Evolutionary conservation across 2,329 filamentous ascomycete species (phyloP).

Genomic region (Fusarium sp.): DNA sequence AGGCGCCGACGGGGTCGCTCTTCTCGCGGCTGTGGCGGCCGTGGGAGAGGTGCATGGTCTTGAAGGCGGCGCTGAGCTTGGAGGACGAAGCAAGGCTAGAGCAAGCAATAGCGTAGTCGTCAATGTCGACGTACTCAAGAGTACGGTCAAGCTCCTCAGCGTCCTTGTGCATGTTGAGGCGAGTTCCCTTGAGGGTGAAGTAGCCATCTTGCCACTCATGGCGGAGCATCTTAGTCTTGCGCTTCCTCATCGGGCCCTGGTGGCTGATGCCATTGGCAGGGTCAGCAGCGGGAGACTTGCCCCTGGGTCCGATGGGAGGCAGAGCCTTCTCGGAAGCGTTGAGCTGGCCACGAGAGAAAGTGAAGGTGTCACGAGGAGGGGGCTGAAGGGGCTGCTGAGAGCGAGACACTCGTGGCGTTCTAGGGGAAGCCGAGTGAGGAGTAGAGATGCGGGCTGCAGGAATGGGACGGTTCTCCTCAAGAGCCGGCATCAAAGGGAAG

Average conservation of each 20-base stretch:
- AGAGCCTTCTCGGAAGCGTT: constrained; percentile 60
- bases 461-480: constrained; percentile 72
- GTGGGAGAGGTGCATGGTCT: constrained; percentile 76
- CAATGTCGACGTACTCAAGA: constrained; percentile 85
- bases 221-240: constrained; percentile 87
- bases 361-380: constrained; percentile 67
- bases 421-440: constrained; percentile 49
- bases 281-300: constrained; percentile 46
- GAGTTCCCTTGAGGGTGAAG: constrained; percentile 84
- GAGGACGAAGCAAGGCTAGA: constrained; percentile 79
- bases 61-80: constrained; percentile 90
- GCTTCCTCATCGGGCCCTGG: constrained; percentile 93
- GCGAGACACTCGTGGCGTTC: constrained; percentile 52
- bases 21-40: constrained; percentile 62
- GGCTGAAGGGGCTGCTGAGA: constrained; percentile 59
- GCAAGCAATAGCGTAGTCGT: constrained; percentile 90
- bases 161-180: constrained; percentile 81
- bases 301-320: constrained; percentile 49
- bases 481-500: constrained; percentile 74
- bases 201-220: constrained; percentile 96
- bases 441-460: constrained; percentile 44
- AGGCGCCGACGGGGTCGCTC: constrained; percentile 73
- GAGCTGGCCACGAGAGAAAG: constrained; percentile 66
- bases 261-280: constrained; percentile 71
- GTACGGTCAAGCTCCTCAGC: constrained; percentile 64